phyloP scores from a whole-genome alignment of 2,329 filamentous ascomycete species.

The Teratosphaeria destructans region DNA sequence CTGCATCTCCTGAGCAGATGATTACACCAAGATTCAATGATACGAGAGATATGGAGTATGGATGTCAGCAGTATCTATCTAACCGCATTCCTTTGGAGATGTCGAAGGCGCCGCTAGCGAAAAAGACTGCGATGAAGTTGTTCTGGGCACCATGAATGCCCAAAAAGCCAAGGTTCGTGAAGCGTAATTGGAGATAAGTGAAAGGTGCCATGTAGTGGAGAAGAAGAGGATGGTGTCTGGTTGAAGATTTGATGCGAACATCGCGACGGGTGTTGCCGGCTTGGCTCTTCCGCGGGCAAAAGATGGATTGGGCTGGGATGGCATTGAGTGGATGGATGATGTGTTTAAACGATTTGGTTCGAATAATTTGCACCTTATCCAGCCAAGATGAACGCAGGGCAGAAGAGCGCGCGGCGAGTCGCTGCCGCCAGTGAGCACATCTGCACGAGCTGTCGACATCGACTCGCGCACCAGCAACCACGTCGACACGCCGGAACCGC shows the following conservation, averaged over 20 bases:
- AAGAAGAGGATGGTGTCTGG: slow-evolving; percentile 12
- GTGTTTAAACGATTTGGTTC: not conserved
- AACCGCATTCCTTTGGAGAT: slow-evolving; percentile 67
- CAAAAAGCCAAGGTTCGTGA: slow-evolving; percentile 60
- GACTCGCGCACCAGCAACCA: slow-evolving; percentile 25
- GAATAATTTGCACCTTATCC: not conserved
- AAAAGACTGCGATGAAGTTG: slow-evolving; percentile 66
- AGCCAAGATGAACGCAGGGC: slow-evolving; percentile 33
- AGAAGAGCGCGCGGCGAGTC: slow-evolving; percentile 35
- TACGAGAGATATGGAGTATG: too few relatives aligned
- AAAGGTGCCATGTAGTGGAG: slow-evolving; percentile 52
- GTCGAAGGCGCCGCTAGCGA: slow-evolving; percentile 92
- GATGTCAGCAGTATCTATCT: slow-evolving; percentile 91
- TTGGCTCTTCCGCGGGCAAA: slow-evolving; percentile 11
- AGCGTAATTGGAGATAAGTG: slow-evolving; percentile 86
- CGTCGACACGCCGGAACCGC: slow-evolving; percentile 27
- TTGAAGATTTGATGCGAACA: slow-evolving; percentile 5
- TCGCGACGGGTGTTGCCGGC: not conserved
- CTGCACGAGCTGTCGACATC: slow-evolving; percentile 37
- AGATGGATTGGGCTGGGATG: slow-evolving; percentile 6
- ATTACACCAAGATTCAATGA: too few relatives aligned
- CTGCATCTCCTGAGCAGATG: too few relatives aligned
- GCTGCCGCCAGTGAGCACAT: slow-evolving; percentile 32
- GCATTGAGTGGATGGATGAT: not conserved
- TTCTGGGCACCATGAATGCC: slow-evolving; percentile 90